phyloP scores from a whole-genome alignment of 1,284 basidiomycete species.

The Leccinum fuscescens region DNA sequence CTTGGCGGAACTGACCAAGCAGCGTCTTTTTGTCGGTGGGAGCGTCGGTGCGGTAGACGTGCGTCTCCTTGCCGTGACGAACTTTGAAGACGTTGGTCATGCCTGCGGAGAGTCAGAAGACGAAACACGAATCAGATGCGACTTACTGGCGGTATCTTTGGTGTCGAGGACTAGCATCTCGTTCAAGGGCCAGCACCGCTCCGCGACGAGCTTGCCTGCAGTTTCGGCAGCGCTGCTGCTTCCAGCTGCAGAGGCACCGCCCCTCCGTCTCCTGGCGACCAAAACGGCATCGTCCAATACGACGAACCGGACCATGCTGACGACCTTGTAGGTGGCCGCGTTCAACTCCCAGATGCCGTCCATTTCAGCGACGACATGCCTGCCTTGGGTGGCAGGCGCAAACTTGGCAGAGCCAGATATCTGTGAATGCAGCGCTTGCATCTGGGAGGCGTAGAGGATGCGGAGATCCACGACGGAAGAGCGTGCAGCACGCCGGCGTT shows the following conservation, averaged over 20 bases:
- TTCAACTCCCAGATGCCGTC: slow-evolving; percentile 86
- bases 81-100: slow-evolving; percentile 97
- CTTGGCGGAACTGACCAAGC: slow-evolving; percentile 83
- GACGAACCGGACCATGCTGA: slow-evolving; percentile 86
- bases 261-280: slow-evolving; percentile 69
- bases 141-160: slow-evolving; percentile 87
- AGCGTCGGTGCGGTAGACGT: slow-evolving; percentile 87
- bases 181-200: slow-evolving; percentile 86
- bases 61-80: slow-evolving; percentile 88
- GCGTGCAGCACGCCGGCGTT: slow-evolving; percentile 68
- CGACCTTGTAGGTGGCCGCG: slow-evolving; percentile 92
- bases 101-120: slow-evolving; percentile 43
- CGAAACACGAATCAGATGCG: not conserved
- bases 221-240: slow-evolving; percentile 31
- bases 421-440: slow-evolving; percentile 86
- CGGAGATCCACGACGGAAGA: slow-evolving; percentile 92
- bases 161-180: slow-evolving; percentile 95
- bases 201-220: slow-evolving; percentile 81
- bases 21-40: slow-evolving; percentile 84
- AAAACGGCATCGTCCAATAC: slow-evolving; percentile 90
- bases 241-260: slow-evolving; percentile 38
- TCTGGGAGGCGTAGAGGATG: slow-evolving; percentile 90
- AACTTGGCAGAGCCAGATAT: slow-evolving; percentile 98
- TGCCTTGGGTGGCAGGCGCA: slow-evolving; percentile 83
- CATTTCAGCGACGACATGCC: slow-evolving; percentile 88